Conservation (phyloP, 495 filamentous ascomycete genomes). For the Aspergillus coremiiformis region DNA sequence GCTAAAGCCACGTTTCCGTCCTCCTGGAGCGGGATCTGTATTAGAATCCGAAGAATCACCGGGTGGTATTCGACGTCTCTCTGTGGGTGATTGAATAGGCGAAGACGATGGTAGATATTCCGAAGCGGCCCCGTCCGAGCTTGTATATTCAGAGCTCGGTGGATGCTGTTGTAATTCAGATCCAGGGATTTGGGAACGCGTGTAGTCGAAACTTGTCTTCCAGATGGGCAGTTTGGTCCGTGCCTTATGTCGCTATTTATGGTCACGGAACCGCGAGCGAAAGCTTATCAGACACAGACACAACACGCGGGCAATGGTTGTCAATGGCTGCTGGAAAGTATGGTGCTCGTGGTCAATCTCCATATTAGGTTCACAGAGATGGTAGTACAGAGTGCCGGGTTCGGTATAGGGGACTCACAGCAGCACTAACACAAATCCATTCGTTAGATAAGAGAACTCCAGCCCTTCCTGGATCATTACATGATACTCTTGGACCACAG, state of each 20-base stretch:
- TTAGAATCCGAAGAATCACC: conserved; percentile 16
- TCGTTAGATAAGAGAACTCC: conserved; percentile 26
- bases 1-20: conserved; percentile 22
- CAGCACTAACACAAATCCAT: conserved; percentile 22
- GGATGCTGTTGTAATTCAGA: conserved; percentile 10
- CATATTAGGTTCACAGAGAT: conserved; percentile 25
- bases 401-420: conserved; percentile 27
- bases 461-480: conserved; percentile 7
- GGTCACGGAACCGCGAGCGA: conserved; percentile 10
- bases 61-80: conserved; percentile 8
- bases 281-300: conserved; percentile 24
- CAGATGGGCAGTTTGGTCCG: conserved; percentile 12
- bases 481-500: conserved; percentile 18
- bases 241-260: conserved; percentile 26
- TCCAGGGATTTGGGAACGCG: conserved; percentile 12
- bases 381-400: conserved; percentile 31
- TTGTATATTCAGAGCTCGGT: background rate
- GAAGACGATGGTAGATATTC: conserved; percentile 17
- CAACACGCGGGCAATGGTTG: conserved; percentile 14
- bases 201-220: conserved; percentile 19
- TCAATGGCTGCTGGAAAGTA: conserved; percentile 1
- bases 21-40: conserved; percentile 12
- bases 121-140: background rate
- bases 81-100: conserved; percentile 8
- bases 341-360: conserved; percentile 17